A percentile compares a stretch with the other conserved stretches of the same genome.
These are phyloP conservation scores for Melastoma candidum DNA, from an alignment of 441 rosid species.

Conservation along the genomic window DNA sequence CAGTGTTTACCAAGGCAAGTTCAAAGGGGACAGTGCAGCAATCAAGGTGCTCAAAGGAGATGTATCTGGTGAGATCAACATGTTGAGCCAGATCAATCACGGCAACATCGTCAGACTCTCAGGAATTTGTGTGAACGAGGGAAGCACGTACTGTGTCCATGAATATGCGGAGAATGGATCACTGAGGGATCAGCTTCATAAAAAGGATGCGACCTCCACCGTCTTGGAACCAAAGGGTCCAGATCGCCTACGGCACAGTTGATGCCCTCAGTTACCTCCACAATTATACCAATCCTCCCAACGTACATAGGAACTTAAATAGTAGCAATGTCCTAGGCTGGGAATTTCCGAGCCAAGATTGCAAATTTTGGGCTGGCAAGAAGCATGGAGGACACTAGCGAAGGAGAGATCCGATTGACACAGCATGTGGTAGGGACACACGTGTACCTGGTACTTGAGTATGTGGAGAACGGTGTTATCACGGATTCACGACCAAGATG, in stretches of 20 bases:
- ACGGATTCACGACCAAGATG: constrained; percentile 36
- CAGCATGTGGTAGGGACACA: constrained; percentile 80
- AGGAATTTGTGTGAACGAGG: constrained; percentile 67
- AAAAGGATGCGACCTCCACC: constrained; percentile 13
- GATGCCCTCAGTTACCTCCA: constrained; percentile 78
- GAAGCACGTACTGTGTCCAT: constrained; percentile 66
- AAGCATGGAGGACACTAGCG: constrained; percentile 24
- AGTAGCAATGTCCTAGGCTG: constrained; percentile 70
- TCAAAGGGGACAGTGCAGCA: constrained; percentile 69
- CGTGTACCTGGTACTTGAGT: constrained; percentile 91
- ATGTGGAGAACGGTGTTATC: constrained; percentile 69
- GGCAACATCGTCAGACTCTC: constrained; percentile 72
- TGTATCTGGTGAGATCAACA: constrained; percentile 69
- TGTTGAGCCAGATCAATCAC: constrained; percentile 64
- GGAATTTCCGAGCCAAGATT: constrained; percentile 61
- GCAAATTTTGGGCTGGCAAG: constrained; percentile 77
- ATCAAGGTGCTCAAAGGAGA: constrained; percentile 80
- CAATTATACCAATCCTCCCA: constrained; percentile 58
- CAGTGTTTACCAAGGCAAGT: constrained; percentile 54
- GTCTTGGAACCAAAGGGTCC: constrained; percentile 79
- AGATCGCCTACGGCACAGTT: constrained; percentile 54
- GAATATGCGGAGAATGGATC: constrained; percentile 70
- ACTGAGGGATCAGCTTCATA: constrained; percentile 49
- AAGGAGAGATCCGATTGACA: constrained; percentile 51
- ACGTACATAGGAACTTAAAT: constrained; percentile 78